These are phyloP conservation scores for Fusarium oligoseptatum DNA, from an alignment of 2,329 filamentous ascomycete species.

Conservation along the genomic window DNA sequence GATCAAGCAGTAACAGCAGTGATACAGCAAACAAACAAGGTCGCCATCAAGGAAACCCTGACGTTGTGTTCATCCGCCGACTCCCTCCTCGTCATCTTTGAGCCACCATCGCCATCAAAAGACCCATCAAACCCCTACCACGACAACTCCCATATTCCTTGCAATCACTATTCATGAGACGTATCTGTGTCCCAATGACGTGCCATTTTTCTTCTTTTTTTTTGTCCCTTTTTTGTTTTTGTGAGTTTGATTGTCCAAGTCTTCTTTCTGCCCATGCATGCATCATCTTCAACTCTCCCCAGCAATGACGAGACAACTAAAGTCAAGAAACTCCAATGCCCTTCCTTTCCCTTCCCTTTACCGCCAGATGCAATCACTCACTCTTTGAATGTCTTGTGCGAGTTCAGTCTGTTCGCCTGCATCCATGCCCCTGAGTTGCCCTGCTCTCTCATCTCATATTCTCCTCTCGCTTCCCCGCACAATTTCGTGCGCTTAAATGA, in stretches of 20 bases:
- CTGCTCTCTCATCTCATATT: neutral
- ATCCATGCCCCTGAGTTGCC: neutral
- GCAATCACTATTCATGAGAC: neutral
- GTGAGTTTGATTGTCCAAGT: conserved; percentile 9
- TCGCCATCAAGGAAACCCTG: neutral
- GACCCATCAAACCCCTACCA: conserved; percentile 1
- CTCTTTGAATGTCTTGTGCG: conserved; percentile 22
- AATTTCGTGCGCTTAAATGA: conserved; percentile 24
- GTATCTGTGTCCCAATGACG: conserved; percentile 3
- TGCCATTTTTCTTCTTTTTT: conserved; percentile 10
- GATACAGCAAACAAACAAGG: neutral
- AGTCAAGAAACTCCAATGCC: conserved; percentile 36
- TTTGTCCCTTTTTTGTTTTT: conserved; percentile 8
- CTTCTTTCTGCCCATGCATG: conserved; percentile 18
- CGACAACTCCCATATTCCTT: neutral
- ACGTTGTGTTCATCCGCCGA: neutral
- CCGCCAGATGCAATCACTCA: conserved; percentile 14
- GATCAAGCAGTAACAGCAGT: neutral
- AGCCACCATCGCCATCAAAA: conserved; percentile 6
- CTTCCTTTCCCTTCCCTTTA: conserved; percentile 11
- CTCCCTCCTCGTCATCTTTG: neutral
- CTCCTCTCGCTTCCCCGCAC: conserved; percentile 1
- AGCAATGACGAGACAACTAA: conserved; percentile 21
- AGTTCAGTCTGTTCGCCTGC: conserved; percentile 41
- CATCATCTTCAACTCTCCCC: conserved; percentile 4